Base-by-base conservation (phyloP, 2,329 filamentous ascomycete genomes). In the Huntiella abstrusa region DNA sequence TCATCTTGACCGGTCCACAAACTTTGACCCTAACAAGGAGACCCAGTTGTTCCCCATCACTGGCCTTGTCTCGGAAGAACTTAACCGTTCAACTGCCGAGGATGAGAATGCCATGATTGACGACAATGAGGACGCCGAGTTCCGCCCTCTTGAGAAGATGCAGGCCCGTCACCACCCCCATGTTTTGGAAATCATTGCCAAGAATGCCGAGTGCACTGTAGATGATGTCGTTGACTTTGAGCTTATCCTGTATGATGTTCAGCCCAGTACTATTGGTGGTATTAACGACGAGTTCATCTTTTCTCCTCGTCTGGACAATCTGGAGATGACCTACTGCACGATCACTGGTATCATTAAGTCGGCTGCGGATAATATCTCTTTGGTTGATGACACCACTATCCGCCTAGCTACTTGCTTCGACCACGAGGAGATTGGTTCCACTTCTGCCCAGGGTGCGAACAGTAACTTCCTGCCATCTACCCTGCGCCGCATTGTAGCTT, bases 1-100 rank as follows among this genome's bases (percentile, higher is more conserved):
- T 53, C 91, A 98, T 63, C 75, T 98, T 49, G 81, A 95, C 57
- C 80, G 88, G 47, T 77, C 83, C 55, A 72, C 82, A 55, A 83
- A 71, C 52, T 98, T 98, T 57, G 71, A 84, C 47, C 93, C 92
- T 58, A 98, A 96, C 70, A 96, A 95, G 67, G 91, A 98, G 67
- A 85, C 80, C 17, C 88, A 98, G 61, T 67, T 98, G 17, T 92
- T 94, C 57, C 91, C 91, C 4, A 95, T 98, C 57, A 78, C 82
- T 16, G 91, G 91, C 4, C 70, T 98, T 46, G 81, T 84, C 2
- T 77, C 82, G 44, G 83, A 85, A 2, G 87, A 95, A 65, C 71
- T 98, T 49, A 95, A 95, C 66, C 69, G 70, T 57, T 60, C 63
- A 7, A 19, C 42, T 4, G 54, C 64, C 6, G 57, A 67, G 45